phyloP scores from a whole-genome alignment of 2,329 filamentous ascomycete species.

The Rosellinia necatrix region DNA sequence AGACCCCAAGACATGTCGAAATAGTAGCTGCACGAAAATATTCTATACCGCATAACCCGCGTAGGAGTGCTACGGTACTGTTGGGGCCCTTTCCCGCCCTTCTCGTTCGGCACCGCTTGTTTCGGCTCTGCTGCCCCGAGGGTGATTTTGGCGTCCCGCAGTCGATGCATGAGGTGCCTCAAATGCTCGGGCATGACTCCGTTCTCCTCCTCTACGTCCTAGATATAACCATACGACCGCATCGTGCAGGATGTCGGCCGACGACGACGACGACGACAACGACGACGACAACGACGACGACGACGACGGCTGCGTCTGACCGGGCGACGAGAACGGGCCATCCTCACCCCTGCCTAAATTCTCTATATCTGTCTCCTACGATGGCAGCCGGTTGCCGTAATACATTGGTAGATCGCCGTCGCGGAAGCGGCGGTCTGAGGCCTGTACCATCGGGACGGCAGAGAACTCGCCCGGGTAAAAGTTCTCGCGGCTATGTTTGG shows the following conservation, averaged over 20 bases:
- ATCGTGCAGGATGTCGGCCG: not conserved
- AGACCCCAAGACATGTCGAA: no score
- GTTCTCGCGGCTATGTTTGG: not conserved
- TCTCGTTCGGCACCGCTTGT: not conserved
- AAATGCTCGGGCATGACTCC: not conserved
- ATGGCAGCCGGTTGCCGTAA: not conserved
- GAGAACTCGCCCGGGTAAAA: not conserved
- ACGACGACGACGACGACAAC: not conserved
- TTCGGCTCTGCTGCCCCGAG: not conserved
- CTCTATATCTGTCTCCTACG: not conserved
- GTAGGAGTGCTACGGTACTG: no score
- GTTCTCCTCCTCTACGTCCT: not conserved
- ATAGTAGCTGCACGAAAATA: no score
- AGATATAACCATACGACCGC: not conserved
- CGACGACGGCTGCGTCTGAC: not conserved
- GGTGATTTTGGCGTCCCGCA: not conserved
- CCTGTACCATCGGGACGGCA: not conserved
- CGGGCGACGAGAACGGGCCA: not conserved
- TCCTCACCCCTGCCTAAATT: not conserved
- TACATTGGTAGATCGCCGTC: not conserved
- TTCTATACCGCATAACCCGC: no score
- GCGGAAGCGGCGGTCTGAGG: not conserved
- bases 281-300: not conserved
- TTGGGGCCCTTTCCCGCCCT: no score
- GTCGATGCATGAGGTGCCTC: not conserved